Base-by-base conservation (phyloP, 2,329 filamentous ascomycete species). In the Pezicula rhizophila region DNA sequence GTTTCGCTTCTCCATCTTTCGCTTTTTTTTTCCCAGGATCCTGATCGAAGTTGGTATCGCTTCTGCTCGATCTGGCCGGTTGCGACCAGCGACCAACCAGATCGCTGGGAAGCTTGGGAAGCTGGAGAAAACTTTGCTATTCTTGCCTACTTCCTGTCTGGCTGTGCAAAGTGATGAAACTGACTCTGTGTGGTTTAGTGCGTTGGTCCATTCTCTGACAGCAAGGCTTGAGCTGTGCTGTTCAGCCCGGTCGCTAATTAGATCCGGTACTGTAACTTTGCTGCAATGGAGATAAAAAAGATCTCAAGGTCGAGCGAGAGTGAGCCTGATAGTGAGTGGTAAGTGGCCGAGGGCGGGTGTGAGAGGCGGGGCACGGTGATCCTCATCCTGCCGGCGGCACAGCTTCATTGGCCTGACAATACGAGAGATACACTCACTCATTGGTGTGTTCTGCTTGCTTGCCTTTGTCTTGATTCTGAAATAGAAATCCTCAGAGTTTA, bases 401-500 rank as follows among this genome's bases (percentile, higher is more conserved):
- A 31, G 28, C 28, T 31, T 12, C 28, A 31, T 31, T 31, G 28
- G 28, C 28, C 28, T 31, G 28, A 31, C 28, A 31, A 31, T 31
- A 31, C 28, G 28, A 31, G 28, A 5, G 28, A 31, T 31, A 12
- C 5, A 31, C 8, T 5, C 3, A 2, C 28, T 31, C 3, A 31
- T 31, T 31, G 28, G 28, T 10, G 40, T 20, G 42, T 37, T 44
- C 43, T 42, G 43, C 47, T 25, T 46, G 45, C 34, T 31, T 31
- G 28, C 28, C 28, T 31, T 31, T 31, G 28, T 31, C 8, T 31
- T 31, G 28, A 10, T 45, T 42, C 42, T 45, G 42, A 50, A 54
- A 48, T 52, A 50, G 49, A 54, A 54, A 45, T 31, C 5, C 28
- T 52, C 38, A 46, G 38, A 50, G 41, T 49, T 37, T 52, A 50